Evolutionary conservation across 345 rosid species (phyloP).

Genomic region (Brassica nigra): DNA sequence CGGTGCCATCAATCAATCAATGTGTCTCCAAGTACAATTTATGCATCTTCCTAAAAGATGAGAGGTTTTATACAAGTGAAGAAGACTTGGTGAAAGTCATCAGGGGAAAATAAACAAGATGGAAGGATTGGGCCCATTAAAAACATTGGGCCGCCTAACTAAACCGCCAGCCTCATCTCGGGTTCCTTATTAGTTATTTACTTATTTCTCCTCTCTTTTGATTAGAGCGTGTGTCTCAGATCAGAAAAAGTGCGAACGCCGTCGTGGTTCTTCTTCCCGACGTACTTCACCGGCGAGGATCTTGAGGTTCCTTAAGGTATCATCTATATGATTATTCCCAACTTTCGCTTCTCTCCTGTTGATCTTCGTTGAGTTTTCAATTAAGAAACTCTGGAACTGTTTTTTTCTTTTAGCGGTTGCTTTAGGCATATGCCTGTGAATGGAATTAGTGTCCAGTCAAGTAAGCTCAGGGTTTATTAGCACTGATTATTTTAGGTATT

Average conservation of each 20-base stretch:
- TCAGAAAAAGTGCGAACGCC: not conserved
- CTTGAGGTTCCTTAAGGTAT: not conserved
- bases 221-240: not conserved
- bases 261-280: slow-evolving; percentile 1
- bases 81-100: slow-evolving; percentile 32
- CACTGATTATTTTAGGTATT: not conserved
- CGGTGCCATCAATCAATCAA: not conserved
- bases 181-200: not conserved
- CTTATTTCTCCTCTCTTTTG: not conserved
- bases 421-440: not conserved
- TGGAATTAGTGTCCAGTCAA: not conserved
- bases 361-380: not conserved
- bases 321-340: too few relatives aligned
- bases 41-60: not conserved
- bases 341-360: not conserved
- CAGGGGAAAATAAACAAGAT: not conserved
- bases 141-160: not conserved
- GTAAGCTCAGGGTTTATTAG: slow-evolving; percentile 25
- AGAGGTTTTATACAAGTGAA: not conserved
- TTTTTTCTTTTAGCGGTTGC: not conserved
- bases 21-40: not conserved
- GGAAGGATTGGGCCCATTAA: not conserved
- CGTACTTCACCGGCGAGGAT: slow-evolving; percentile 14
- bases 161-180: not conserved
- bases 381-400: not conserved